Conservation (phyloP, 495 filamentous ascomycete species). For the Oleoguttula mirabilis region DNA sequence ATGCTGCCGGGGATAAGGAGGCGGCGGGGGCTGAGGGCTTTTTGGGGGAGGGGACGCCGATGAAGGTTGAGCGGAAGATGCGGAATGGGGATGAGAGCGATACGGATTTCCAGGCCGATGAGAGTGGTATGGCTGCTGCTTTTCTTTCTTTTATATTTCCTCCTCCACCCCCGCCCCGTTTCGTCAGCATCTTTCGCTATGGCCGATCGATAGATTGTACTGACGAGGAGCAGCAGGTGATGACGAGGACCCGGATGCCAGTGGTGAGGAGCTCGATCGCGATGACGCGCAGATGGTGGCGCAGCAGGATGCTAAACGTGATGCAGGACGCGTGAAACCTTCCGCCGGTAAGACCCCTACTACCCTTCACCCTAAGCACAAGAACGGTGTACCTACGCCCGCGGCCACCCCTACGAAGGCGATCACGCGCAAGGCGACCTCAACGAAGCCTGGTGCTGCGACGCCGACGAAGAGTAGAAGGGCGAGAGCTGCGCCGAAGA, state of each 20-base stretch:
- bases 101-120: constrained; percentile 41
- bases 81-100: constrained; percentile 30
- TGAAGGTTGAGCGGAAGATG: constrained; percentile 10
- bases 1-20: constrained; percentile 10
- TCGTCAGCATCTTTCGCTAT: not conserved
- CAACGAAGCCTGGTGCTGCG: not conserved
- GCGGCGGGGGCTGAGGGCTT: constrained; percentile 13
- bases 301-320: constrained; percentile 16
- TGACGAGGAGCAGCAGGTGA: not conserved
- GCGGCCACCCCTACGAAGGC: constrained; percentile 6
- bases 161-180: not conserved
- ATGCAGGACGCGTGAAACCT: constrained; percentile 13
- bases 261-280: constrained; percentile 3
- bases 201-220: not conserved
- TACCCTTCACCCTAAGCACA: not conserved
- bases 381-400: not conserved
- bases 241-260: constrained; percentile 7
- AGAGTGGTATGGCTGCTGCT: constrained; percentile 22
- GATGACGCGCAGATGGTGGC: not conserved
- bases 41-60: constrained; percentile 9
- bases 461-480: not conserved
- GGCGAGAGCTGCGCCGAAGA: constrained; percentile 1
- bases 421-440: not conserved
- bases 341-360: constrained; percentile 17
- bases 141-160: not conserved